phyloP scores from a whole-genome alignment of 192 early-diverging fungal species.

The Bifiguratus adelaidae region DNA sequence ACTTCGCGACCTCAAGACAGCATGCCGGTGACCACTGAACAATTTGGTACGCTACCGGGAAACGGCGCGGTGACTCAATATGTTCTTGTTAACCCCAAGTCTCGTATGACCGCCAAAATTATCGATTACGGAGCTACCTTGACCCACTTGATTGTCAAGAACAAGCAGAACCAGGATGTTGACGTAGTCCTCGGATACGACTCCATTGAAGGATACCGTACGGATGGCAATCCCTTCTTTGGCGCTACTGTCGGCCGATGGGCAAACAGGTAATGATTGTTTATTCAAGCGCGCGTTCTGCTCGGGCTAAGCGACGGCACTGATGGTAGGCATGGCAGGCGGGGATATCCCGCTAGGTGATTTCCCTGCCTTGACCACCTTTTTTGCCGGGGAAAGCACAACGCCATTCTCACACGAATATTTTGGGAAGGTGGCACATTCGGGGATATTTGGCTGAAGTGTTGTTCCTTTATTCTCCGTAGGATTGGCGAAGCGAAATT shows the following conservation, averaged over 20 bases:
- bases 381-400: neutral
- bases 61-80: conserved; percentile 14
- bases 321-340: neutral
- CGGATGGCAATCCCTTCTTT: conserved; percentile 57
- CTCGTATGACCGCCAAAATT: conserved; percentile 25
- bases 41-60: conserved; percentile 4
- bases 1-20: neutral
- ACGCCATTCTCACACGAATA: neutral
- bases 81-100: conserved; percentile 14
- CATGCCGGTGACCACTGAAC: conserved; percentile 16
- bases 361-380: no score
- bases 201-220: conserved; percentile 29
- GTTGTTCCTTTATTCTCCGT: neutral
- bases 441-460: neutral
- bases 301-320: neutral
- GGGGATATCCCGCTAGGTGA: no score
- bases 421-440: neutral
- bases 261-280: conserved; percentile 49
- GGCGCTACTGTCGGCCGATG: conserved; percentile 67
- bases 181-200: conserved; percentile 75
- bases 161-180: conserved; percentile 30
- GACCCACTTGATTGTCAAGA: conserved; percentile 50
- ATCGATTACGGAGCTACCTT: conserved; percentile 59
- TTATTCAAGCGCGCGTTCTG: neutral
- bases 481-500: conserved; percentile 56